These are phyloP conservation scores for Houttuynia cordata DNA, from an alignment of 164 flowering plant genomes.

Conservation along the genomic window DNA sequence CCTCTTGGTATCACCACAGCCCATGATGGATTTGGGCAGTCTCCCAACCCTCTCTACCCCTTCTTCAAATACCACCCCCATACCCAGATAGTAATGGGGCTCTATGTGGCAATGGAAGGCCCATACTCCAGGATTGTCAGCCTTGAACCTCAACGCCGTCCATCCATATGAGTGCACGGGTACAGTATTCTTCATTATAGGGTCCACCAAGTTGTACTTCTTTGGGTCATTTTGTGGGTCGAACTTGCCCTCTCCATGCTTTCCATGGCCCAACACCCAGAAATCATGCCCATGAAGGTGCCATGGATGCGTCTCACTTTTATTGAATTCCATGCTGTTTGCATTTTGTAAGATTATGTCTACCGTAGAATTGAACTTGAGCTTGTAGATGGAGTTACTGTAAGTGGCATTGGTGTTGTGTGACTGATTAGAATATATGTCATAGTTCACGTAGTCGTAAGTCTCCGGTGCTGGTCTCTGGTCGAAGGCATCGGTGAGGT, in stretches of 20 bases:
- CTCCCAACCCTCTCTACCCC: conserved; percentile 53
- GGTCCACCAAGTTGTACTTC: conserved; percentile 46
- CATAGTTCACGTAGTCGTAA: conserved; percentile 31
- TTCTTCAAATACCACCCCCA: conserved; percentile 73
- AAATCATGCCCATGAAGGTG: conserved; percentile 90
- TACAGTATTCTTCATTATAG: conserved; percentile 76
- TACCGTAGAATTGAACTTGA: conserved; percentile 45
- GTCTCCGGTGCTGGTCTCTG: conserved; percentile 43
- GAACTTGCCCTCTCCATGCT: conserved; percentile 53
- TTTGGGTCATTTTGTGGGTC: conserved; percentile 24
- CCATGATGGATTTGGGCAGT: conserved; percentile 54
- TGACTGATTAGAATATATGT: conserved; percentile 19
- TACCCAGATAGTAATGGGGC: conserved; percentile 71
- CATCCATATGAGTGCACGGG: conserved; percentile 57
- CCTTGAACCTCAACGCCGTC: conserved; percentile 61
- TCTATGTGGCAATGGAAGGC: conserved; percentile 83
- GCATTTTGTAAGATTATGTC: conserved; percentile 69
- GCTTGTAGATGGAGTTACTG: conserved; percentile 30
- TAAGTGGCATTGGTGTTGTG: conserved; percentile 37
- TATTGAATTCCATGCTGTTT: conserved; percentile 26
- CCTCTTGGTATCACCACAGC: conserved; percentile 41
- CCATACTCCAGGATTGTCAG: conserved; percentile 79
- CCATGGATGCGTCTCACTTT: conserved; percentile 87
- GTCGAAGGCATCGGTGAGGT: conserved; percentile 23
- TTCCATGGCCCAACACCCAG: conserved; percentile 79